Evolutionary conservation across 495 filamentous ascomycete genomes (phyloP), one percentile per base, ranked within the genome.

Genomic region (Melanomma pulvis-pyrius): DNA sequence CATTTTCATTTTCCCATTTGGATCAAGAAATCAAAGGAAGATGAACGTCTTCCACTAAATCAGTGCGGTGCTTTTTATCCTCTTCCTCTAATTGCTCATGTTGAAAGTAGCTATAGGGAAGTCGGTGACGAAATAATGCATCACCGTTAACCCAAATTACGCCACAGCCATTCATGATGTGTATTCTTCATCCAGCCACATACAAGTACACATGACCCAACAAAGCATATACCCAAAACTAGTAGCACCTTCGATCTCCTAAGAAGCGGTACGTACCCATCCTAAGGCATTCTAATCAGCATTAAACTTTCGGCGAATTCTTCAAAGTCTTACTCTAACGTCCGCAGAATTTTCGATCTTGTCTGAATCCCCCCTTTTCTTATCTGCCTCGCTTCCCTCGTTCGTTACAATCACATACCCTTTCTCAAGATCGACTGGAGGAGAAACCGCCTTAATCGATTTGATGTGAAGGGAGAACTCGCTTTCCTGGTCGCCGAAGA

Each of bases 401-500:
- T 57, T 21, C 53, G 19, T 57, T 32, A 17, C 21, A 44, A 5
- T 8, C n/a, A 57, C 53, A 44, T 11, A 41, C 2, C 61, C 52
- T 26, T 50, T 56, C 64, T 67, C 58, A 1, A 56, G 7, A 32
- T 61, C 64, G 1, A 22, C 12, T 29, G 57, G 50, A 12, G 11
- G 1, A 22, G 36, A 48, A 0, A 67, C 51, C 1, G 64, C 64
- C 50, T 61, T 62, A 50, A 67, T 67, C 15, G 64, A 67, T 26
- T 61, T 67, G 21, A 93, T 68, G 6, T 79, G 76, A 17, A 94
- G 74, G 17, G 73, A 76, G 65, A 93, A 94, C 13, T 82, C 76
- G 17, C 90, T 90, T 66, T 89, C 78, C 75, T 92, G 90, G 0
- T 82, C 80, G 8, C 87, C 90, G 70, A 93, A 93, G 77, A 91